Percentiles rank a stretch among this genome's conserved stretches.
phyloP scores from a whole-genome alignment of 805 yeast species.

The Middelhovenomyces tepae region DNA sequence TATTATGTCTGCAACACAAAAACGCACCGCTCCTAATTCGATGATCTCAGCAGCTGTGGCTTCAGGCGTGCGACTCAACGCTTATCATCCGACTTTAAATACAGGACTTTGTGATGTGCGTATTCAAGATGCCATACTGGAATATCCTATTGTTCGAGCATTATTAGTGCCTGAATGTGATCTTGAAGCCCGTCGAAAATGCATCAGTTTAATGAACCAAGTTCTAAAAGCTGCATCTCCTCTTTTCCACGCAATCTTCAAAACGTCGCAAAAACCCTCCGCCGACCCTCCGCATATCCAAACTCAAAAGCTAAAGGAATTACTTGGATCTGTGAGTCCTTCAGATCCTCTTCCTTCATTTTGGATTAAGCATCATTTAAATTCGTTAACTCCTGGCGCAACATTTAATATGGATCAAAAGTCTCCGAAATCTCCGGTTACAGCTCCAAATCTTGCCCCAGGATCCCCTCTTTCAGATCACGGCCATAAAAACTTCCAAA shows the following conservation, averaged over 20 bases:
- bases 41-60: slow-evolving; percentile 4
- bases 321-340: slow-evolving; percentile 7
- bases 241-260: slow-evolving; percentile 18
- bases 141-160: slow-evolving; percentile 22
- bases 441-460: slow-evolving; percentile 1
- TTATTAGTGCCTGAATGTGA: slow-evolving; percentile 22
- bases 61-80: slow-evolving; percentile 15
- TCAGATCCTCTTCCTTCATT: slow-evolving; percentile 15
- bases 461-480: background rate
- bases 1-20: too few species aligned
- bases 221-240: slow-evolving; percentile 21
- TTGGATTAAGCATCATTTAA: slow-evolving; percentile 20
- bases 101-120: slow-evolving; percentile 22
- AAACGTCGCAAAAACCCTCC: slow-evolving; percentile 14
- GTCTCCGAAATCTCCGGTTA: background rate
- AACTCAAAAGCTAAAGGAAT: slow-evolving; percentile 1
- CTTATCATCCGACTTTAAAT: slow-evolving; percentile 20
- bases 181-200: slow-evolving; percentile 20
- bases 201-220: slow-evolving; percentile 14
- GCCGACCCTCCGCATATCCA: background rate
- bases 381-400: background rate
- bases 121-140: slow-evolving; percentile 23
- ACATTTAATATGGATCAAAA: background rate
- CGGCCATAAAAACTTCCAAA: background rate
- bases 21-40: too few species aligned